A percentile compares a stretch with the other conserved stretches of the same genome.
These are phyloP conservation scores for Marchantia polymorpha DNA, from an alignment of 225 moss, liverwort and hornwort species.

Conservation along the genomic window DNA sequence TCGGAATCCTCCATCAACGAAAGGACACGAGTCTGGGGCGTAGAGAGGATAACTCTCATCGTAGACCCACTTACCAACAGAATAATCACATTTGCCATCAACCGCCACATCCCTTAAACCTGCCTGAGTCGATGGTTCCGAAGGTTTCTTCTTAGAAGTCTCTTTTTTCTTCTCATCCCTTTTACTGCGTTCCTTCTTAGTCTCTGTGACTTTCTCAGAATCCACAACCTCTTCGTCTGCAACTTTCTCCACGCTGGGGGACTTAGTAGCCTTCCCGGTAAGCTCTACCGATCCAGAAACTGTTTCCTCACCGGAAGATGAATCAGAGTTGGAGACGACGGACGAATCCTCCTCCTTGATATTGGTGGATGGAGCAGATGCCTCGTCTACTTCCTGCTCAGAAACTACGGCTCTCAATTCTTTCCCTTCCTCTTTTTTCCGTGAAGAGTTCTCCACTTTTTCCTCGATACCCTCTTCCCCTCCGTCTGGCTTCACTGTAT, in stretches of 20 bases:
- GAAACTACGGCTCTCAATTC: no score
- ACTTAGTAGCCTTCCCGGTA: not conserved
- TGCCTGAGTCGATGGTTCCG: not conserved
- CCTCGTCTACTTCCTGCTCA: no score
- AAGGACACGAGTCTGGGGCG: slow-evolving; percentile 60
- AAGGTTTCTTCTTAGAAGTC: not conserved
- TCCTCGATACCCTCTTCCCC: not conserved
- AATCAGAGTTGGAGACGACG: not conserved
- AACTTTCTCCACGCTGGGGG: not conserved
- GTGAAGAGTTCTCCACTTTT: not conserved
- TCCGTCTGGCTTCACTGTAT: not conserved
- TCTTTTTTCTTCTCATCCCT: not conserved
- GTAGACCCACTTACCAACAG: slow-evolving; percentile 61
- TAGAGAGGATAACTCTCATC: slow-evolving; percentile 76
- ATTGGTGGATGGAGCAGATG: no score
- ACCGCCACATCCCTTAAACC: slow-evolving; percentile 3
- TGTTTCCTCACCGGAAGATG: not conserved
- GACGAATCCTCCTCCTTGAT: no score
- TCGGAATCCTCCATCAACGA: slow-evolving; percentile 69
- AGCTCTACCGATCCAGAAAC: not conserved
- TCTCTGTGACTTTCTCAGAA: not conserved
- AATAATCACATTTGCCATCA: slow-evolving; percentile 47
- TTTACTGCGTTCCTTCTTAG: not conserved
- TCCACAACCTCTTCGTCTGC: not conserved
- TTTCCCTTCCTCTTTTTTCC: not conserved